phyloP scores from a whole-genome alignment of 768 basidiomycete species.

The Lentinula edodes region DNA sequence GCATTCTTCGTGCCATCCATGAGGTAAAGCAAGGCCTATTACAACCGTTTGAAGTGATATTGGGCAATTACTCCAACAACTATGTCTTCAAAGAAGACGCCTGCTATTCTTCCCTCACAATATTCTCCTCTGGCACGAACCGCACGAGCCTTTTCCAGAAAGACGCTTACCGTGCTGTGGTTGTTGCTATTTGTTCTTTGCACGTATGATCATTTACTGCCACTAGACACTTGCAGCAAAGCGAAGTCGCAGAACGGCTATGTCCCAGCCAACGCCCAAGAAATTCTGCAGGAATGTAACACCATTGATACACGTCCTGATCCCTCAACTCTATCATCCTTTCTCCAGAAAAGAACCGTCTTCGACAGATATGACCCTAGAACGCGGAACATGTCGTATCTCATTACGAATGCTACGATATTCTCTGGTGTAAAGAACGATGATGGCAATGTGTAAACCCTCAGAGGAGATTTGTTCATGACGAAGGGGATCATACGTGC shows the following conservation, averaged over 20 bases:
- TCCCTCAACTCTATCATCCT: slow-evolving; percentile 25
- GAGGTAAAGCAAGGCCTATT: not conserved
- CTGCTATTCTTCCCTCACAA: not conserved
- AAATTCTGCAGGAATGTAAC: slow-evolving; percentile 44
- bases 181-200: not conserved
- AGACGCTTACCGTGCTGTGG: not conserved
- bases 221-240: not conserved
- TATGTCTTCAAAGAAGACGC: not conserved
- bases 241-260: slow-evolving; percentile 4
- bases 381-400: slow-evolving; percentile 46
- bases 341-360: slow-evolving; percentile 27
- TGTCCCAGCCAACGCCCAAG: slow-evolving; percentile 19
- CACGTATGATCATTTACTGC: not conserved
- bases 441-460: slow-evolving; percentile 43
- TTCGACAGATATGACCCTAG: slow-evolving; percentile 68
- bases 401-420: slow-evolving; percentile 68
- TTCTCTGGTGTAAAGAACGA: slow-evolving; percentile 56
- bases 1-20: slow-evolving; percentile 3
- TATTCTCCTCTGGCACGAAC: not conserved
- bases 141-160: not conserved
- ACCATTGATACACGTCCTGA: slow-evolving; percentile 44
- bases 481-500: slow-evolving; percentile 59
- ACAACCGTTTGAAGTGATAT: not conserved
- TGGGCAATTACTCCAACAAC: not conserved
- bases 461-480: slow-evolving; percentile 50